A percentile compares a stretch with the other conserved stretches of the same genome.
Evolutionary conservation across 768 basidiomycete genomes (phyloP).

Genomic region (Lactifluus echinatus): DNA sequence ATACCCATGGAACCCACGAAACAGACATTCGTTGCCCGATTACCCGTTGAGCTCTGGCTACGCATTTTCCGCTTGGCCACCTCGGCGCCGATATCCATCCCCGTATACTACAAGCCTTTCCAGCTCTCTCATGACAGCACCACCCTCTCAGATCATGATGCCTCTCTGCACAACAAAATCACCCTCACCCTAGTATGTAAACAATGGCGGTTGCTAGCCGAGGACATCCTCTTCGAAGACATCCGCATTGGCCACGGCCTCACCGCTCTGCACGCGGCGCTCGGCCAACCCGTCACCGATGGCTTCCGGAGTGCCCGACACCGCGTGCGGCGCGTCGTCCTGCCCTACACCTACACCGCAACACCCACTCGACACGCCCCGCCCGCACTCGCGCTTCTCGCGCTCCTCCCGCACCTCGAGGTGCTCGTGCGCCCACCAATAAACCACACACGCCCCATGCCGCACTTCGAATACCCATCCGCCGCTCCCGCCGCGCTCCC

Average conservation of each 20-base stretch:
- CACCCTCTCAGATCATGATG: neutral
- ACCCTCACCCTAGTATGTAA: constrained; percentile 15
- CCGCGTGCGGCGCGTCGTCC: constrained; percentile 16
- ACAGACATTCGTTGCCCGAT: neutral
- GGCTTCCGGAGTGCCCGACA: neutral
- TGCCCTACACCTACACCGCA: constrained; percentile 11
- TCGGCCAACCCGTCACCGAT: neutral
- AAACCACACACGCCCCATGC: neutral
- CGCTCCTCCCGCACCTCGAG: constrained; percentile 9
- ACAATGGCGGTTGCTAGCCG: constrained; percentile 10
- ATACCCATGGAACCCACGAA: neutral
- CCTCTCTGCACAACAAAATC: constrained; percentile 5
- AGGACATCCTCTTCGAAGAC: constrained; percentile 18
- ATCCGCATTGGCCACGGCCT: constrained; percentile 12
- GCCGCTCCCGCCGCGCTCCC: neutral
- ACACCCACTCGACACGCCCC: constrained; percentile 1
- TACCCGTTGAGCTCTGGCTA: constrained; percentile 18
- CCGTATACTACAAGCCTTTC: constrained; percentile 7
- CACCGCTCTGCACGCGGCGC: neutral
- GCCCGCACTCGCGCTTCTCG: constrained; percentile 10
- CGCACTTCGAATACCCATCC: constrained; percentile 7
- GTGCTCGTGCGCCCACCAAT: constrained; percentile 17
- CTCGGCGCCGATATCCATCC: neutral
- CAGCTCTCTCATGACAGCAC: neutral
- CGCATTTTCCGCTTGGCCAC: constrained; percentile 18